Conservation (phyloP, 352 stramenopile species). For the Hyaloperonospora brassicae region DNA sequence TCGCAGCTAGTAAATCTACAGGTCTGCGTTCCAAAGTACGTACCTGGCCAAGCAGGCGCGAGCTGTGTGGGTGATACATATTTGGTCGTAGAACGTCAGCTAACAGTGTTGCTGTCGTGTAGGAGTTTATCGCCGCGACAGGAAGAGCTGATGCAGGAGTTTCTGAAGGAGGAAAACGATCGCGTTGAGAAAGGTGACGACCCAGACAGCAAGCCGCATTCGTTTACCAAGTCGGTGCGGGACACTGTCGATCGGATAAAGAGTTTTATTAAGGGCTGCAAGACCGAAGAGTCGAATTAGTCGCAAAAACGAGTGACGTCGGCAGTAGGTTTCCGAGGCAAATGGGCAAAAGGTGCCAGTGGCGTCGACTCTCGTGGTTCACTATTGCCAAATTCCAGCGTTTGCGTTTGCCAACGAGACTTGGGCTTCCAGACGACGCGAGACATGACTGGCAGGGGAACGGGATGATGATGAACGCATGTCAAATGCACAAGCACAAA, state of each 20-base stretch:
- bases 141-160: conserved; percentile 93
- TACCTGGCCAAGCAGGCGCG: conserved; percentile 6
- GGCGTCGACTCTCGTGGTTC: conserved; percentile 17
- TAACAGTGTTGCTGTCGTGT: conserved; percentile 4
- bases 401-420: conserved; percentile 8
- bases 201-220: conserved; percentile 73
- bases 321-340: background rate
- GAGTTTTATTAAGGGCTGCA: conserved; percentile 73
- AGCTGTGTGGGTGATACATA: background rate
- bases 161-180: conserved; percentile 85
- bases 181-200: conserved; percentile 56
- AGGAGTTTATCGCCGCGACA: conserved; percentile 89
- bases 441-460: conserved; percentile 7
- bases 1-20: conserved; percentile 97
- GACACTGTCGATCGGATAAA: conserved; percentile 86
- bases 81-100: background rate
- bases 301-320: background rate
- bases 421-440: conserved; percentile 19
- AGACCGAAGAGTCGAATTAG: conserved; percentile 28
- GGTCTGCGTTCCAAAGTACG: conserved; percentile 91
- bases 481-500: conserved; percentile 10
- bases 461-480: conserved; percentile 11
- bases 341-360: background rate
- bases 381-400: conserved; percentile 7
- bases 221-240: conserved; percentile 70